These are phyloP conservation scores for Cladosporium sp. DNA, from an alignment of 2,329 filamentous ascomycete species.

Conservation along the genomic window DNA sequence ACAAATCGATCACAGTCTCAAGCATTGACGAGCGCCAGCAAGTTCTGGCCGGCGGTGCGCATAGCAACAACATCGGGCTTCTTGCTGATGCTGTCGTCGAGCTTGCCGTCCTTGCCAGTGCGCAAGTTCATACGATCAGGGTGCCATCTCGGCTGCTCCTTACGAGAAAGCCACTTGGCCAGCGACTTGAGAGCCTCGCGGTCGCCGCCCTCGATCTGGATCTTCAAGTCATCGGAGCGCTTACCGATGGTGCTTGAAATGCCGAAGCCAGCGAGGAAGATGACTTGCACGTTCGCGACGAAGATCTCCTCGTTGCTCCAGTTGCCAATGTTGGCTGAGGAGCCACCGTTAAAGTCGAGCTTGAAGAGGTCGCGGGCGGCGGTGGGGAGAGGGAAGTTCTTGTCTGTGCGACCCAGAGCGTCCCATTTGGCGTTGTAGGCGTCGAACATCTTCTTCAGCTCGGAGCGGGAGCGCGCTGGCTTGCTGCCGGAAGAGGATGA, in stretches of 20 bases:
- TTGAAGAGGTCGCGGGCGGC: background rate
- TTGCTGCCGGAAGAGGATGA: background rate
- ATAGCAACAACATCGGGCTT: slow-evolving; percentile 1
- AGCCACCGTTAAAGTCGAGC: background rate
- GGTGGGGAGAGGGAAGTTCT: background rate
- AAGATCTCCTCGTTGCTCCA: background rate
- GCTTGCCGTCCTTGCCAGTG: background rate
- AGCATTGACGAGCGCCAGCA: background rate
- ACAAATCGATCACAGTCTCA: background rate
- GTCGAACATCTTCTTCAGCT: background rate
- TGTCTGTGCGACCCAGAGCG: background rate
- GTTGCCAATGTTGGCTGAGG: background rate
- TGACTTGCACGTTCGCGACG: slow-evolving; percentile 1
- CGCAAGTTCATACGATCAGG: slow-evolving; percentile 7
- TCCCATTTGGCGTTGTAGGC: background rate
- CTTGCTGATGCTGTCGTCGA: background rate
- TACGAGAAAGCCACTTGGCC: background rate
- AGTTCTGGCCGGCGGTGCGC: background rate
- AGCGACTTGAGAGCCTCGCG: background rate
- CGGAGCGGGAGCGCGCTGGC: background rate
- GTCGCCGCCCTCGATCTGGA: background rate
- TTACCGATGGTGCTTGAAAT: background rate
- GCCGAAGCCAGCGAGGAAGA: slow-evolving; percentile 4
- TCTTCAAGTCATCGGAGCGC: background rate
- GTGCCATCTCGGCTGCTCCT: slow-evolving; percentile 2